Evolutionary conservation across 202 grass and related monocot species (phyloP), one percentile per base, ranked within the genome.

Genomic region (Dendrocalamus latiflorus): DNA sequence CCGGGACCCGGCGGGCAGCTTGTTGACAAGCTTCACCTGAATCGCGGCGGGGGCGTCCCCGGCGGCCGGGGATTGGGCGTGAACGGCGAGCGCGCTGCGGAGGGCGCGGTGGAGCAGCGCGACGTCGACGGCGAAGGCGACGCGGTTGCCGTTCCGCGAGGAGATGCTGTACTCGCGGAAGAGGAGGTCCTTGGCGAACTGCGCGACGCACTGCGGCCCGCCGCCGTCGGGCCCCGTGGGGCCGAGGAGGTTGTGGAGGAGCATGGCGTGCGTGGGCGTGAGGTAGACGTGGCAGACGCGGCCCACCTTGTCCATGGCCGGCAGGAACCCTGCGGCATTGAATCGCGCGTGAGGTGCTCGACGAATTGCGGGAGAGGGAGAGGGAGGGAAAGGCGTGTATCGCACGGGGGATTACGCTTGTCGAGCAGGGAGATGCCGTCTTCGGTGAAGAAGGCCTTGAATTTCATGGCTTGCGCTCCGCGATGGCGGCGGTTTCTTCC

Each of bases 21-120:
- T 98, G 89, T 92, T 95, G 67, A 98, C 89, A 78, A 98, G 91
- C 74, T 85, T 98, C 53, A 95, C 92, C 76, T 98, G 96, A 64
- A 95, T 98, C 33, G 87, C 90, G 1, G 80, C 81, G n/a, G 17
- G 87, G 14, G 80, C 88, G 63, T 87, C 83, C 63, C 86, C 88
- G 56, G 77, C 83, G 10, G 76, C 82, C 16, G 81, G 81, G 70
- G 90, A 88, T 82, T 93, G 91, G 34, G 91, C 79, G 68, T 98
- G 93, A 66, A 93, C 87, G 22, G 93, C 94, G 51, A 98, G 83
- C 33, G 89, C 93, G 83, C 96, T 98, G 13, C 91, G 90, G 47
- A 98, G 82, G 44, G 93, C 93, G 71, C 91, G 96, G 54, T 93
- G 93, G 66, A 98, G 96, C 65, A 93, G 89, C 67, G 91, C 80